Evolutionary conservation across 2,329 filamentous ascomycete species (phyloP).

Genomic region (Macroventuria anomochaeta): DNA sequence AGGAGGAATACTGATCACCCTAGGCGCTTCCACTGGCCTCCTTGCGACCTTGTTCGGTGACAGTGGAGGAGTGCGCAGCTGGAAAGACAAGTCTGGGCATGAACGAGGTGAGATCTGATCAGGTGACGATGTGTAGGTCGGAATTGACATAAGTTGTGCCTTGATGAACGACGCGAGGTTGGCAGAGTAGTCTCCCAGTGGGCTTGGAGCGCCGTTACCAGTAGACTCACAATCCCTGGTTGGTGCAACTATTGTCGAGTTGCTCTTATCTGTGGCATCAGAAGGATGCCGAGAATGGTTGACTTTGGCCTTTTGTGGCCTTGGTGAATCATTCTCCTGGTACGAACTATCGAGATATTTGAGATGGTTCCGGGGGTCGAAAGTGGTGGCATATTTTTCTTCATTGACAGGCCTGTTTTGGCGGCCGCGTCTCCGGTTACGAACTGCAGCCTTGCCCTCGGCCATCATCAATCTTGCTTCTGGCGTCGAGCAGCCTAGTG

Average conservation of each 20-base stretch:
- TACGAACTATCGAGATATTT: conserved; percentile 32
- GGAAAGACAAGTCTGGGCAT: conserved; percentile 41
- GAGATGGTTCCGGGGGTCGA: conserved; percentile 41
- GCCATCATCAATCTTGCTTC: conserved; percentile 46
- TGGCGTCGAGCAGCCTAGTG: conserved; percentile 44
- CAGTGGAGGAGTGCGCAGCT: conserved; percentile 24
- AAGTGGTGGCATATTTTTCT: conserved; percentile 25
- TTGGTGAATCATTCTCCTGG: conserved; percentile 22
- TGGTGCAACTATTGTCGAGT: conserved; percentile 34
- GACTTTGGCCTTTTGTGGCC: conserved; percentile 14
- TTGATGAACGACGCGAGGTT: conserved; percentile 48
- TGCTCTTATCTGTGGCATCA: conserved; percentile 39
- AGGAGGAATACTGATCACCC: conserved; percentile 39
- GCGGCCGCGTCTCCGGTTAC: conserved; percentile 36
- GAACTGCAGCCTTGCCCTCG: conserved; percentile 44
- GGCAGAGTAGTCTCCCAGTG: conserved; percentile 44
- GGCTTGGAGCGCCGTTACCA: conserved; percentile 20
- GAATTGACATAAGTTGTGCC: conserved; percentile 43
- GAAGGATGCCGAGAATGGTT: conserved; percentile 39
- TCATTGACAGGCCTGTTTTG: conserved; percentile 33
- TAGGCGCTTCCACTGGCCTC: conserved; percentile 30
- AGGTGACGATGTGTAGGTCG: conserved; percentile 38
- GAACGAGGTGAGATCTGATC: conserved; percentile 33
- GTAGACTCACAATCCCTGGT: conserved; percentile 11
- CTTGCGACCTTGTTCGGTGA: conserved; percentile 28